Evolutionary conservation across 257 asterid genomes (phyloP), one percentile per base, ranked within the genome.

Genomic region (Nicotiana otophora): DNA sequence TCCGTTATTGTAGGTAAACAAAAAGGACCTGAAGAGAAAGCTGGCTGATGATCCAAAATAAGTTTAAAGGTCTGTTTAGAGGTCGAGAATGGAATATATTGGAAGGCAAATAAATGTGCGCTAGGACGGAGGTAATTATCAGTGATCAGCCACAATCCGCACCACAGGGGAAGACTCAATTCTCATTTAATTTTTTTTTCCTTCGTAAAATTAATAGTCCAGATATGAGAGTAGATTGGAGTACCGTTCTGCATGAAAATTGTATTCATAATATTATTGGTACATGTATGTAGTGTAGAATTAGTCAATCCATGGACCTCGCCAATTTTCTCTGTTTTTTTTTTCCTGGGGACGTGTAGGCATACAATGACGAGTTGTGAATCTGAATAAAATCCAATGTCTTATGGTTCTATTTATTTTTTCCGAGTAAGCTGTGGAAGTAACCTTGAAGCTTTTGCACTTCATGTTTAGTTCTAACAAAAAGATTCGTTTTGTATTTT

Each of bases 21-120:
- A 95, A 90, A 95, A 92, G 86, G 98, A 92, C 76, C 89, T 95
- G 87, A 92, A 93, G 95, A 93, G 77, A 77, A 89, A 51, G 82
- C 84, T 93, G 51, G 86, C 89, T 55, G 91, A 84, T 26, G 87
- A 81, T 58, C 30, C 14, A 14, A 48, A 48, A 33, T 30, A 20
- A 3, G 4, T 14, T 7, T 16, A n/a, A 36, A 16, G 33, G 81
- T 42, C 70, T 3, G 15, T 16, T 3, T 10, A 62, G 19, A 62
- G 34, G 19, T 26, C 3, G 0, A 62, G 68, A 62, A 23, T 26
- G 34, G 33, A 62, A 62, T 23, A 23, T 26, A 23, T 26, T 4
- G n/a, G 39, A 64, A 64, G 17, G 39, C 14, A 63, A 63, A 26
- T 62, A 62, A 62, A 63, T 28, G 39, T 63, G 36, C 5, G 0